phyloP scores from a whole-genome alignment of 1,284 basidiomycete species.

The Ustilago curta region DNA sequence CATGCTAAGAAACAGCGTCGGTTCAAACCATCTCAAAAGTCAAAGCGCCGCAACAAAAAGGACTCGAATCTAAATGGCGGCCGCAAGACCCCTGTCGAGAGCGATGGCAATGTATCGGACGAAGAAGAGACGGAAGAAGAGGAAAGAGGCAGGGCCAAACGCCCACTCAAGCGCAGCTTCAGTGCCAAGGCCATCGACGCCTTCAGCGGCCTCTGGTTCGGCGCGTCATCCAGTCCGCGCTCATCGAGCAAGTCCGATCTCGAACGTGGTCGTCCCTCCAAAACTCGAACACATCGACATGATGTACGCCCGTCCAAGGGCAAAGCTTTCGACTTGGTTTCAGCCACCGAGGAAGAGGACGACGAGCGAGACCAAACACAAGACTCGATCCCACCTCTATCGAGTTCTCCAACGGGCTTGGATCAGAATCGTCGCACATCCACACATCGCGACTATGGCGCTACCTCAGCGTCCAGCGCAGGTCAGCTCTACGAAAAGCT shows the following conservation, averaged over 20 bases:
- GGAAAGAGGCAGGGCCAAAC: slow-evolving; percentile 22
- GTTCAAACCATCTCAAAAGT: slow-evolving; percentile 20
- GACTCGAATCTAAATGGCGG: slow-evolving; percentile 9
- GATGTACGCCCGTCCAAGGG: slow-evolving; percentile 8
- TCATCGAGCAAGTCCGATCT: slow-evolving; percentile 28
- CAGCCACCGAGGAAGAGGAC: slow-evolving; percentile 41
- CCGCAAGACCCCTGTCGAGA: slow-evolving; percentile 23
- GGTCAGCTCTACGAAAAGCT: slow-evolving; percentile 50
- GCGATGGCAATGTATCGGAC: slow-evolving; percentile 56
- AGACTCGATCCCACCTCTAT: background rate
- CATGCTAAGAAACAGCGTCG: slow-evolving; percentile 22
- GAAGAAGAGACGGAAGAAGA: slow-evolving; percentile 56
- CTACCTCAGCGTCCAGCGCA: slow-evolving; percentile 33
- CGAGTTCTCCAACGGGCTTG: slow-evolving; percentile 13
- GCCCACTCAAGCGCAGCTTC: slow-evolving; percentile 50
- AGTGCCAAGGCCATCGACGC: slow-evolving; percentile 51
- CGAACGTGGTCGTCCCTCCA: slow-evolving; percentile 23
- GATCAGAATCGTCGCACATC: background rate
- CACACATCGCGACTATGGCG: slow-evolving; percentile 30
- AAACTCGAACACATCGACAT: background rate
- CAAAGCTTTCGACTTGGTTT: slow-evolving; percentile 31
- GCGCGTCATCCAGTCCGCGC: slow-evolving; percentile 26
- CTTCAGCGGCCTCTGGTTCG: slow-evolving; percentile 58
- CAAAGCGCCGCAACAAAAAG: slow-evolving; percentile 29
- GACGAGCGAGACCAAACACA: slow-evolving; percentile 14